Conservation (phyloP, 164 flowering plant species). For the Warburgia ugandensis region DNA sequence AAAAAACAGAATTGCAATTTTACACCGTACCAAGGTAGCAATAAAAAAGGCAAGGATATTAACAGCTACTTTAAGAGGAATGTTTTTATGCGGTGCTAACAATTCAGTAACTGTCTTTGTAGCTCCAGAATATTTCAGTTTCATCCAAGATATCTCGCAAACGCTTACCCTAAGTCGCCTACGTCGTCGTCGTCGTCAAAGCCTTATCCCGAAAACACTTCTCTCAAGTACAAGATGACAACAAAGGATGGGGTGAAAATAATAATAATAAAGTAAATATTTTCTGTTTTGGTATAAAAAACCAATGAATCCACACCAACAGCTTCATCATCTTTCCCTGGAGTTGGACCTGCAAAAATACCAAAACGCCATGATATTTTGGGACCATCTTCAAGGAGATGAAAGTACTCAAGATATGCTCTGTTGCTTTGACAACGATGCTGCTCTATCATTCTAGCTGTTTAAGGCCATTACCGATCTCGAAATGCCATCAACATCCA, state of each 20-base stretch:
- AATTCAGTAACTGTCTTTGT: too few relatives aligned
- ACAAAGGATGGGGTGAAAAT: slow-evolving; percentile 9
- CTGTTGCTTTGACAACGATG: neutral
- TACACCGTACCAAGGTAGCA: slow-evolving; percentile 30
- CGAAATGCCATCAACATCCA: neutral
- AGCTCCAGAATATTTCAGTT: too few relatives aligned
- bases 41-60: slow-evolving; percentile 14
- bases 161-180: slow-evolving; percentile 13
- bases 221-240: too few relatives aligned
- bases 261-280: neutral
- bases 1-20: too few relatives aligned
- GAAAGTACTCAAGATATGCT: neutral
- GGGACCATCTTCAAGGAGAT: neutral
- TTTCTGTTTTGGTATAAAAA: slow-evolving; percentile 6
- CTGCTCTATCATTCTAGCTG: too few relatives aligned
- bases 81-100: too few relatives aligned
- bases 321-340: slow-evolving; percentile 58
- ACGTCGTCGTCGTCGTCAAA: too few relatives aligned
- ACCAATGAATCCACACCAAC: neutral
- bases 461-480: neutral
- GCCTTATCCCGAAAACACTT: too few relatives aligned
- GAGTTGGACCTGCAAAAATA: slow-evolving; percentile 44
- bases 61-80: too few relatives aligned
- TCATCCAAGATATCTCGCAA: slow-evolving; percentile 7
- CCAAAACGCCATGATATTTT: neutral